Percentiles rank a stretch among this genome's conserved stretches.
These are phyloP conservation scores for Astrocystis sublimbata DNA, from an alignment of 495 filamentous ascomycete species.

Conservation along the genomic window DNA sequence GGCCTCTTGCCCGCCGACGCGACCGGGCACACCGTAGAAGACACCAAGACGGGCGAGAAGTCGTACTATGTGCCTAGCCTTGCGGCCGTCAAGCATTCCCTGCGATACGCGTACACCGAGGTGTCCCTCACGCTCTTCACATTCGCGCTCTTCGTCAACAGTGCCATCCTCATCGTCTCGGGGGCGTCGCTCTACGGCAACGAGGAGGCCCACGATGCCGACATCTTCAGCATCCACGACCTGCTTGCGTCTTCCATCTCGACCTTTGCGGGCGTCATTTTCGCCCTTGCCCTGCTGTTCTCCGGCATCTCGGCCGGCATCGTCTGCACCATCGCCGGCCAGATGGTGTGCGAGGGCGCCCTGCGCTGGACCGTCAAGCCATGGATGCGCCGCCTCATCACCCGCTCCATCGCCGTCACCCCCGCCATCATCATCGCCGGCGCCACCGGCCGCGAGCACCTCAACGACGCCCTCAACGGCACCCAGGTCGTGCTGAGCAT, in stretches of 20 bases:
- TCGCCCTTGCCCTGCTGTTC: constrained; percentile 75
- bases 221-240: constrained; percentile 82
- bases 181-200: constrained; percentile 73
- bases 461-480: constrained; percentile 72
- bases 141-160: constrained; percentile 93
- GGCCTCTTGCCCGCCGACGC: constrained; percentile 52
- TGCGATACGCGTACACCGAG: constrained; percentile 79
- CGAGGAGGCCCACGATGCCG: constrained; percentile 58
- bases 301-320: constrained; percentile 77
- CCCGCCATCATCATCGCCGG: constrained; percentile 81
- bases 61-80: constrained; percentile 74
- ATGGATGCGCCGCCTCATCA: constrained; percentile 72
- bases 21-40: constrained; percentile 28
- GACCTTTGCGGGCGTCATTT: constrained; percentile 70
- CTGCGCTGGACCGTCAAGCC: constrained; percentile 69
- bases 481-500: constrained; percentile 80
- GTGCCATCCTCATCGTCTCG: constrained; percentile 84
- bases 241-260: constrained; percentile 69
- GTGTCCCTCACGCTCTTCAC: constrained; percentile 78
- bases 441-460: constrained; percentile 69
- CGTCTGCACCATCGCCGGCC: constrained; percentile 80
- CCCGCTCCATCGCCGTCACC: constrained; percentile 73
- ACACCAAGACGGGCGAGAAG: constrained; percentile 42
- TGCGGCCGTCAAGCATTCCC: constrained; percentile 71
- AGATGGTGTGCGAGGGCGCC: constrained; percentile 81